Conservation (phyloP, 257 asterid species). For the Plantago ovata region DNA sequence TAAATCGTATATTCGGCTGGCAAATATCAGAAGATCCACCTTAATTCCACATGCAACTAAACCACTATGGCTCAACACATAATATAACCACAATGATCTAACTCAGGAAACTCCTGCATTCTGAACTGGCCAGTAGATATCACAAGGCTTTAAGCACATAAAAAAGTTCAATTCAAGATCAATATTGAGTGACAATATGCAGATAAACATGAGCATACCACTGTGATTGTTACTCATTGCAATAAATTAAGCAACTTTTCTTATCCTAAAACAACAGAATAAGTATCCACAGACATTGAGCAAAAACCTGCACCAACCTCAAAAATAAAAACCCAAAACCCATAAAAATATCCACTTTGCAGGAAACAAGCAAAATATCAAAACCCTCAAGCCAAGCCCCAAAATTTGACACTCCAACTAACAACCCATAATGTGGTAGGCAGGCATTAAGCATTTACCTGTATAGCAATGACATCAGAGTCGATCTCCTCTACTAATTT, state of each 20-base stretch:
- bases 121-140: neutral
- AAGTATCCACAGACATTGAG: neutral
- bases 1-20: no score
- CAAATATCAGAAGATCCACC: no score
- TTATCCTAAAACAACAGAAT: neutral
- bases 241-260: neutral
- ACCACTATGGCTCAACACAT: neutral
- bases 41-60: neutral
- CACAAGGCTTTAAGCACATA: neutral
- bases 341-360: neutral
- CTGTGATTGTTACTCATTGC: neutral
- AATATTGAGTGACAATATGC: neutral
- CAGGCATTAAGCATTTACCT: slow-evolving; percentile 40
- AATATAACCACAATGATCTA: neutral
- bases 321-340: neutral
- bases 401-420: neutral
- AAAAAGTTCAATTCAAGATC: slow-evolving; percentile 12
- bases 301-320: neutral
- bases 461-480: slow-evolving; percentile 90
- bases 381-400: neutral
- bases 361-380: neutral
- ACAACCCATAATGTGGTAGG: neutral
- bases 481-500: slow-evolving; percentile 60
- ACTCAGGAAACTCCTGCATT: no score
- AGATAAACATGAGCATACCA: neutral